phyloP scores from a whole-genome alignment of 1,284 basidiomycete genomes.

The Papiliotrema fonsecae region DNA sequence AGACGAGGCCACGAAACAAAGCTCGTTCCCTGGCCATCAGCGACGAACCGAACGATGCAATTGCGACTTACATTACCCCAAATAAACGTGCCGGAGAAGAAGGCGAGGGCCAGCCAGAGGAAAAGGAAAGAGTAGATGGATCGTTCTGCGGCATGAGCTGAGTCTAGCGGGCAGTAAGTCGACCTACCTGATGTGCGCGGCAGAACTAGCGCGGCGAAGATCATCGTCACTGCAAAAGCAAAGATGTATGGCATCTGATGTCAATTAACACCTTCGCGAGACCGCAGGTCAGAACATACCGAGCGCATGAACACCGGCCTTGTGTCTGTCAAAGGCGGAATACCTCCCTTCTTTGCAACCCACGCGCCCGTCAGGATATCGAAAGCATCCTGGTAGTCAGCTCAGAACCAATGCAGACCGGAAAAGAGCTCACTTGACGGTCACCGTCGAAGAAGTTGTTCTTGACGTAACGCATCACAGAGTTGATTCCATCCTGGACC shows the following conservation, averaged over 20 bases:
- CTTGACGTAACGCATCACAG: constrained; percentile 79
- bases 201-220: constrained; percentile 73
- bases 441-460: constrained; percentile 98
- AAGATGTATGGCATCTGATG: constrained; percentile 76
- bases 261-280: background rate
- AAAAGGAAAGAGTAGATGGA: constrained; percentile 60
- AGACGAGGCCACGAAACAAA: constrained; percentile 95
- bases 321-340: constrained; percentile 69
- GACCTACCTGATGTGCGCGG: constrained; percentile 74
- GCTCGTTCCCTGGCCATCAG: constrained; percentile 39
- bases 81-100: constrained; percentile 63
- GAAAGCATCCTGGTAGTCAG: constrained; percentile 67
- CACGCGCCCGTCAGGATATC: constrained; percentile 91
- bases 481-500: constrained; percentile 84
- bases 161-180: background rate
- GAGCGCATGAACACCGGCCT: constrained; percentile 75
- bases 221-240: constrained; percentile 78
- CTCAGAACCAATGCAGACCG: background rate
- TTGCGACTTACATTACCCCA: constrained; percentile 55
- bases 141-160: constrained; percentile 18
- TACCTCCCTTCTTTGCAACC: constrained; percentile 66
- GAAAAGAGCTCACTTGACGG: constrained; percentile 58
- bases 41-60: background rate
- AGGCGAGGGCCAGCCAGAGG: constrained; percentile 66
- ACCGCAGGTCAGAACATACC: constrained; percentile 51